phyloP scores from a whole-genome alignment of 140 eudicot genomes.

The Senecio squalidus region DNA sequence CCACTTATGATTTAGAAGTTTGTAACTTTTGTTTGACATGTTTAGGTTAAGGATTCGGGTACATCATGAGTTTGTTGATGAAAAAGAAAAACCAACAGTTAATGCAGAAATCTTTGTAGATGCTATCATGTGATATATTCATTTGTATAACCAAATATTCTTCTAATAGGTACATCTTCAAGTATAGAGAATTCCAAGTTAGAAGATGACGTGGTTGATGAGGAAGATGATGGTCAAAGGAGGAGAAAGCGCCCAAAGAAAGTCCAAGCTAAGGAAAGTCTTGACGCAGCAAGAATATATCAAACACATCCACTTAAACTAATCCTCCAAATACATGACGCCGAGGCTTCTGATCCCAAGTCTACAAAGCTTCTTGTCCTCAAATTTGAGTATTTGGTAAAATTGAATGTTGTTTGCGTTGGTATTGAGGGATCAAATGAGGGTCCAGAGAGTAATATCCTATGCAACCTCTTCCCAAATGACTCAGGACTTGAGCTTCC shows the following conservation, averaged over 20 bases:
- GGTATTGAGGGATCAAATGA: slow-evolving; percentile 78
- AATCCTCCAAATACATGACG: slow-evolving; percentile 64
- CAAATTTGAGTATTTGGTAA: slow-evolving; percentile 74
- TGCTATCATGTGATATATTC: too few species aligned
- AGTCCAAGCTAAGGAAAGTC: slow-evolving; percentile 63
- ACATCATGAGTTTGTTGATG: too few species aligned
- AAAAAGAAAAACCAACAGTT: too few species aligned
- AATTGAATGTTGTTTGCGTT: slow-evolving; percentile 80
- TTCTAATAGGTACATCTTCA: slow-evolving; percentile 50
- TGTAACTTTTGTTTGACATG: too few species aligned
- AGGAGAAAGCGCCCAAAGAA: slow-evolving; percentile 89
- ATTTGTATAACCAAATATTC: too few species aligned
- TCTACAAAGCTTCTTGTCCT: slow-evolving; percentile 56
- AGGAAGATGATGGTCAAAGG: slow-evolving; percentile 97
- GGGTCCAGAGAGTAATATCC: slow-evolving; percentile 51
- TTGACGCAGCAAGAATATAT: slow-evolving; percentile 66
- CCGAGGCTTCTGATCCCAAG: slow-evolving; percentile 46
- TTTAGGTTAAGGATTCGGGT: too few species aligned
- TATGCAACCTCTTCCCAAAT: slow-evolving; percentile 91
- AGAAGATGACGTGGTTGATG: slow-evolving; percentile 81
- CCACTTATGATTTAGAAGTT: too few species aligned
- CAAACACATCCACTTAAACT: slow-evolving; percentile 85
- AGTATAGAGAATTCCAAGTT: slow-evolving; percentile 54
- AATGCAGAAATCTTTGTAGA: too few species aligned
- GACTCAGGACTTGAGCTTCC: slow-evolving; percentile 95